A percentile compares a stretch with the other conserved stretches of the same genome.
phyloP scores from a whole-genome alignment of 2,329 filamentous ascomycete genomes.

The Zymoseptoria crescenta region DNA sequence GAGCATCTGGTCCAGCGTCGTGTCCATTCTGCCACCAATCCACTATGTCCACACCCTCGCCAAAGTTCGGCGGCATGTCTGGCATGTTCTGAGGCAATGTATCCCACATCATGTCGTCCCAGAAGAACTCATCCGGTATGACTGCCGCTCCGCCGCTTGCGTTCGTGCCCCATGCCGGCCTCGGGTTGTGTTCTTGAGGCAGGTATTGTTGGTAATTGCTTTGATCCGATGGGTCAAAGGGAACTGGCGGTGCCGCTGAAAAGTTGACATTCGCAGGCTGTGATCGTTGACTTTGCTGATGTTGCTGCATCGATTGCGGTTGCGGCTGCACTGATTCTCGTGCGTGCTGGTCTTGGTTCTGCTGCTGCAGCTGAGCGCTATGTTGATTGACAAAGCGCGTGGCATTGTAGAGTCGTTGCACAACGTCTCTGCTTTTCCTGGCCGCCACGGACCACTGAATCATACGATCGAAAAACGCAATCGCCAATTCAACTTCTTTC shows the following conservation, averaged over 20 bases:
- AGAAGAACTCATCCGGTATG: slow-evolving; percentile 9
- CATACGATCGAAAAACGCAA: slow-evolving; percentile 38
- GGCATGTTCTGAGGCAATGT: slow-evolving; percentile 11
- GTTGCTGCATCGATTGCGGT: not conserved
- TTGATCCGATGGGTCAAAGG: not conserved
- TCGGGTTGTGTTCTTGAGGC: not conserved
- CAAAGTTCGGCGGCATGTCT: slow-evolving; percentile 5
- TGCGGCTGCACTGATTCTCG: not conserved
- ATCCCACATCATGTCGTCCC: slow-evolving; percentile 23
- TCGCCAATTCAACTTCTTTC: slow-evolving; percentile 34
- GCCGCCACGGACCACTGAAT: slow-evolving; percentile 39
- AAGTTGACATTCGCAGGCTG: not conserved
- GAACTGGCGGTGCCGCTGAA: not conserved
- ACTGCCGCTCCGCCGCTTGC: slow-evolving; percentile 10
- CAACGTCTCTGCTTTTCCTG: slow-evolving; percentile 36
- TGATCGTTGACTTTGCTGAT: too few species aligned
- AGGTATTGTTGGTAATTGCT: not conserved
- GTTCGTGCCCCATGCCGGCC: slow-evolving; percentile 5
- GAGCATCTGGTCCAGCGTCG: not conserved
- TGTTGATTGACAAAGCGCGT: slow-evolving; percentile 23
- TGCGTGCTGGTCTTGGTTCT: slow-evolving; percentile 12
- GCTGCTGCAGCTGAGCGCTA: slow-evolving; percentile 19
- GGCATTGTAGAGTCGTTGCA: slow-evolving; percentile 36
- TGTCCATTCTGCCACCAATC: slow-evolving; percentile 10
- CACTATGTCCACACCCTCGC: slow-evolving; percentile 6